phyloP scores from a whole-genome alignment of 2,329 filamentous ascomycete genomes.

The Aspergillus sclerotialis region DNA sequence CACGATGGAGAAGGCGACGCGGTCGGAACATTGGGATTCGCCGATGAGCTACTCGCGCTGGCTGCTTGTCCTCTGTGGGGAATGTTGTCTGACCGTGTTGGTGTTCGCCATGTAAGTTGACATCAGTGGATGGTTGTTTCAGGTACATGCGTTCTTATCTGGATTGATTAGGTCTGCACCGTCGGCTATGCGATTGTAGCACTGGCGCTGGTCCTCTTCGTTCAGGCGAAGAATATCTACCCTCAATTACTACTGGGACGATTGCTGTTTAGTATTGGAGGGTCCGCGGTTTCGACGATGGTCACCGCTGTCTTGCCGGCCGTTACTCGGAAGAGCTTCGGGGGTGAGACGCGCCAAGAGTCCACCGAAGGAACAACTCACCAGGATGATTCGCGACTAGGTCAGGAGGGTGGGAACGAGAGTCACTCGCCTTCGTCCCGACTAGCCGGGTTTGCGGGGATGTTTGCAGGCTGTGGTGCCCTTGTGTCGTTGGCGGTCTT shows the following conservation, averaged over 20 bases:
- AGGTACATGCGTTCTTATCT: too few species aligned
- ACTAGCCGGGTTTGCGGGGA: conserved; percentile 81
- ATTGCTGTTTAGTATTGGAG: conserved; percentile 82
- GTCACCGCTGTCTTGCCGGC: conserved; percentile 87
- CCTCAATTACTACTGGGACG: conserved; percentile 79
- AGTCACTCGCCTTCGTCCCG: conserved; percentile 45
- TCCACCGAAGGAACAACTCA: conserved; percentile 57
- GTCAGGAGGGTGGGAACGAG: conserved; percentile 5
- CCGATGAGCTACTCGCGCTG: conserved; percentile 43
- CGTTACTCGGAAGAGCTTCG: conserved; percentile 43
- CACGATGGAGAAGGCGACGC: conserved; percentile 52
- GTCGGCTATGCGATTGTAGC: conserved; percentile 78
- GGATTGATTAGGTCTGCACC: conserved; percentile 53
- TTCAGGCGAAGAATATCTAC: conserved; percentile 81
- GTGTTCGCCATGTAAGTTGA: conserved; percentile 38
- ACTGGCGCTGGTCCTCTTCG: conserved; percentile 67
- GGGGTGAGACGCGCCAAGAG: conserved; percentile 38
- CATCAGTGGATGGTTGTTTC: conserved; percentile 1
- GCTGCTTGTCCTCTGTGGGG: conserved; percentile 45
- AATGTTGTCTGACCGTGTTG: conserved; percentile 43
- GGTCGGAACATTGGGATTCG: conserved; percentile 49
- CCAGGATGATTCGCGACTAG: conserved; percentile 35
- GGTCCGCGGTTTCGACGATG: conserved; percentile 94
- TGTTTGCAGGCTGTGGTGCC: conserved; percentile 89
- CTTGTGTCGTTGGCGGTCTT: conserved; percentile 76